These are phyloP conservation scores for Acanthamoeba lenticulata DNA, from an alignment of 208 protist genomes.

Conservation along the genomic window DNA sequence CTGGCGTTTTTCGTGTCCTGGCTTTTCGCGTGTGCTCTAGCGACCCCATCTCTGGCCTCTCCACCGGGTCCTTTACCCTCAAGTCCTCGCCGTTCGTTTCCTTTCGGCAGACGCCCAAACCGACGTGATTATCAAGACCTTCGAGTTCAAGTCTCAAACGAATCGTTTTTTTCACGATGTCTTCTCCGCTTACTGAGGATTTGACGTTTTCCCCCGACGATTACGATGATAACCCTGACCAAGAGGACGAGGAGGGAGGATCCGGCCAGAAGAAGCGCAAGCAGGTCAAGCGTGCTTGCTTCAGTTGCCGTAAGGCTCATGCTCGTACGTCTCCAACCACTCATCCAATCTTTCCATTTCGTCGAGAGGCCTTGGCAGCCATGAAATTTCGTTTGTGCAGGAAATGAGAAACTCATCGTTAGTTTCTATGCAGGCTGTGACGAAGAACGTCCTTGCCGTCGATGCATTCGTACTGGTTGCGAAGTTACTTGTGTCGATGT, in stretches of 20 bases:
- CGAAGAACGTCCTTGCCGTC: neutral
- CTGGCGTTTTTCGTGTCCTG: neutral
- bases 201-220: neutral
- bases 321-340: neutral
- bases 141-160: neutral
- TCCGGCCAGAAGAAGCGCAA: neutral
- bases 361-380: too few relatives aligned
- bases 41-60: too few relatives aligned
- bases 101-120: neutral
- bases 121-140: too few relatives aligned
- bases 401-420: neutral
- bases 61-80: neutral
- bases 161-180: neutral
- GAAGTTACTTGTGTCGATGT: neutral
- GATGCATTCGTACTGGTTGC: neutral
- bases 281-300: neutral
- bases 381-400: neutral
- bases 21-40: neutral
- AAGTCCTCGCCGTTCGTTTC: neutral
- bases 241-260: neutral
- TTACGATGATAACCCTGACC: neutral
- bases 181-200: neutral
- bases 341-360: too few relatives aligned
- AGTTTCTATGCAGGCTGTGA: neutral
- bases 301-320: neutral